Conservation (phyloP, 2,329 filamentous ascomycete genomes). For the Chaetomiaceae sp. region DNA sequence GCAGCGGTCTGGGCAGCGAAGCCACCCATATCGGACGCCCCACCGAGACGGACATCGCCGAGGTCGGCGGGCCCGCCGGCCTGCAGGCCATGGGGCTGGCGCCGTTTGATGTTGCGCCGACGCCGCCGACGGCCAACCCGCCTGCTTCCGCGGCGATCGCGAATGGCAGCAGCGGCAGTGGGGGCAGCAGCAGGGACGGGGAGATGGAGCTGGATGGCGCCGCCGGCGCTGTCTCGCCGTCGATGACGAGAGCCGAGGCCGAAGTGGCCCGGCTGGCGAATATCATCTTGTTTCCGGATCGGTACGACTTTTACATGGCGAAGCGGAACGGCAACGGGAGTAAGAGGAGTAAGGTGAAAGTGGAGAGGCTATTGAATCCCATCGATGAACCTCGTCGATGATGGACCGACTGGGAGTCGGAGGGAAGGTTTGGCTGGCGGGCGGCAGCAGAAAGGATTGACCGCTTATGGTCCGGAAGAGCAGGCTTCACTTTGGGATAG, state of each 20-base stretch:
- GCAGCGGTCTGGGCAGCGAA: slow-evolving; percentile 47
- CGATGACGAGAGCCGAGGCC: slow-evolving; percentile 39
- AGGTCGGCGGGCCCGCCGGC: slow-evolving; percentile 46
- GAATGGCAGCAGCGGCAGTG: no score
- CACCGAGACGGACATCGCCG: slow-evolving; percentile 48
- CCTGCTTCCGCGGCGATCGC: not conserved
- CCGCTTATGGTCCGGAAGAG: no score
- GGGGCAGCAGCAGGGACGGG: slow-evolving; percentile 16
- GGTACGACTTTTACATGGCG: slow-evolving; percentile 46
- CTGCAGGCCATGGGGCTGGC: slow-evolving; percentile 56
- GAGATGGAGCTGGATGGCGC: slow-evolving; percentile 14
- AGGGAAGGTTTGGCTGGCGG: not conserved
- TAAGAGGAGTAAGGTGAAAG: slow-evolving; percentile 14
- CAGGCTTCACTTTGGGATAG: not conserved
- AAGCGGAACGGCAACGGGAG: slow-evolving; percentile 29
- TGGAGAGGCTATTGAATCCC: slow-evolving; percentile 5
- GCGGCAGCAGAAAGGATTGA: not conserved
- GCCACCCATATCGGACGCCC: slow-evolving; percentile 46
- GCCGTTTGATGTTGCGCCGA: slow-evolving; percentile 44
- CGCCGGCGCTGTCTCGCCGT: slow-evolving; percentile 15
- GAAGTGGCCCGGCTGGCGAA: slow-evolving; percentile 53
- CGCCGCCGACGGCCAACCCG: slow-evolving; percentile 29
- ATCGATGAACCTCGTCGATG: not conserved
- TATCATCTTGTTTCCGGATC: slow-evolving; percentile 53
- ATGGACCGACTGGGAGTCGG: not conserved